These are phyloP conservation scores for Ophidiomyces ophidiicola DNA, from an alignment of 2,329 filamentous ascomycete genomes.

Conservation along the genomic window DNA sequence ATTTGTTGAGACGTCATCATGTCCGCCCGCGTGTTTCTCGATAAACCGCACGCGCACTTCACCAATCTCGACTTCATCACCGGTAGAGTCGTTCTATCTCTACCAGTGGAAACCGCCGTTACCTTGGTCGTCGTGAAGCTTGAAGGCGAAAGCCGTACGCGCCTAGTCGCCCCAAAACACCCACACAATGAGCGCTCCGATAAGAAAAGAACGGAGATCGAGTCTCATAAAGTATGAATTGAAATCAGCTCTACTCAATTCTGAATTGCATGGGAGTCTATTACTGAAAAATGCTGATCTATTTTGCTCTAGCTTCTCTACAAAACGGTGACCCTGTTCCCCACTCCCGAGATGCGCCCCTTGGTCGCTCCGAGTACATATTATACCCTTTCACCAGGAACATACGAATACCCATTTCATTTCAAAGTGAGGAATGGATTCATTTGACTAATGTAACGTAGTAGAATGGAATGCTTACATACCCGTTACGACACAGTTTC, in stretches of 20 bases:
- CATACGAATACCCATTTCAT: conserved; percentile 38
- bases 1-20: conserved; percentile 21
- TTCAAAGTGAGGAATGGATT: conserved; percentile 32
- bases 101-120: conserved; percentile 33
- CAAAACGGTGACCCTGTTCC: conserved; percentile 37
- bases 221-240: conserved; percentile 37
- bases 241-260: not conserved
- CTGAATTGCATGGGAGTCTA: not conserved
- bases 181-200: conserved; percentile 33
- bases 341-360: conserved; percentile 32
- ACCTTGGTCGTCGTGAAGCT: conserved; percentile 38
- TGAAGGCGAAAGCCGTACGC: conserved; percentile 38
- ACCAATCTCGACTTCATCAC: conserved; percentile 39
- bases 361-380: conserved; percentile 24
- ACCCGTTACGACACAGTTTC: conserved; percentile 27
- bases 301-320: conserved; percentile 32
- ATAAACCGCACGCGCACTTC: conserved; percentile 33
- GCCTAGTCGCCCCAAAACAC: conserved; percentile 31
- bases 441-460: not conserved
- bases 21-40: conserved; percentile 36
- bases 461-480: conserved; percentile 1
- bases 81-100: conserved; percentile 34
- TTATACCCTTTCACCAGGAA: conserved; percentile 36
- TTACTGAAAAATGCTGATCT: not conserved
- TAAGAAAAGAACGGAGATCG: conserved; percentile 38